Percentiles rank a stretch among this genome's conserved stretches.
phyloP scores from a whole-genome alignment of 2,329 filamentous ascomycete genomes.

The Akanthomyces lecanii region DNA sequence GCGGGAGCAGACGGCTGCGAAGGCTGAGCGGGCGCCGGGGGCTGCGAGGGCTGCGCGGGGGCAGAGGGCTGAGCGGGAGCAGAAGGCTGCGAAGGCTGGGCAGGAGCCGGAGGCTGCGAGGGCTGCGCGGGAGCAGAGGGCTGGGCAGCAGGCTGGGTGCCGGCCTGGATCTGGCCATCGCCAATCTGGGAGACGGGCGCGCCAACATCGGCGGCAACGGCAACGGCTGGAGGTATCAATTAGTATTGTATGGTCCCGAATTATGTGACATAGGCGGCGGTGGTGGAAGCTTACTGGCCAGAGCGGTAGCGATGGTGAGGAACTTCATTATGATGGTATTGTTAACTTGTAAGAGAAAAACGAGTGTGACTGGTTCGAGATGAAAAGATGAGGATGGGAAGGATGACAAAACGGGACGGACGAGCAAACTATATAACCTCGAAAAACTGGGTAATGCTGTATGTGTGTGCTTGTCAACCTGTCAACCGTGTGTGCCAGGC shows the following conservation, averaged over 20 bases:
- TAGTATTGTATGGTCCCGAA: too few species aligned
- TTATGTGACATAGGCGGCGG: too few species aligned
- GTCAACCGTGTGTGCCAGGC: too few species aligned
- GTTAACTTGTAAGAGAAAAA: not conserved
- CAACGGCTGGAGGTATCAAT: not conserved
- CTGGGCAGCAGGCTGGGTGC: not conserved
- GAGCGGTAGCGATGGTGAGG: slow-evolving; percentile 6
- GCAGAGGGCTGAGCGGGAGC: not conserved
- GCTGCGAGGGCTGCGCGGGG: not conserved
- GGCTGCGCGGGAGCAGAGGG: not conserved
- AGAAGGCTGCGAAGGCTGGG: not conserved
- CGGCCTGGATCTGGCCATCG: slow-evolving; percentile 7
- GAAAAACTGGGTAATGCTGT: not conserved
- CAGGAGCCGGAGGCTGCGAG: not conserved
- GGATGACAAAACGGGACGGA: not conserved
- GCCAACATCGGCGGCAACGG: not conserved
- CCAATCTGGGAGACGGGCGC: slow-evolving; percentile 1
- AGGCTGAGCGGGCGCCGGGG: not conserved
- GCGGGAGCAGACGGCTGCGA: not conserved
- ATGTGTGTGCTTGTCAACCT: not conserved
- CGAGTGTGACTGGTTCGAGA: not conserved
- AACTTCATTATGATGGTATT: slow-evolving; percentile 1
- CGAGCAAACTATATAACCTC: not conserved
- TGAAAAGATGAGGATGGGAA: not conserved
- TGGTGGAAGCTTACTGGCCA: not conserved